Base-by-base conservation (phyloP, 768 basidiomycete species). In the Mycena leptocephala region DNA sequence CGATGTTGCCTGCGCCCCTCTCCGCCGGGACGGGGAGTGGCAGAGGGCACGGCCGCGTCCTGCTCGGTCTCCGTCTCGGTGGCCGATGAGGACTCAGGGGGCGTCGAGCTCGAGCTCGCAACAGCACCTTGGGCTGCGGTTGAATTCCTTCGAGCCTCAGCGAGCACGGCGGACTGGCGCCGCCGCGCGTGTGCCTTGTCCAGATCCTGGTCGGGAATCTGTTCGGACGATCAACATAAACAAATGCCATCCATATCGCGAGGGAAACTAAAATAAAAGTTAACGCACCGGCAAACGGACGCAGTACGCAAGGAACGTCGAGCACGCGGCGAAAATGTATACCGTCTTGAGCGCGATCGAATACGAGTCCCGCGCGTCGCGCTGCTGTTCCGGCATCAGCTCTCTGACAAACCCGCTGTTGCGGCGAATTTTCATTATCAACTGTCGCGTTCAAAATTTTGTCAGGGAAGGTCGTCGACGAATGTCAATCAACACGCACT, bases 391-490 rank as follows among this genome's bases (percentile, higher is more conserved):
- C 0, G 88, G 89, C 1, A 90, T 89, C 3, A 95, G 87, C 3
- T 80, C 83, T 1, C 83, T 83, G 9, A 95, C 88, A 7, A 93
- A 82, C 8, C 87, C 88, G 1, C 93, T 88, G 2, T 92, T 92
- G 72, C 92, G 92, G 2, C 93, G 88, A 67, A 95, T 94, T 63
- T 86, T 86, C 59, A 78, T 86, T 69, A 95, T 92, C 30, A 92
- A 80, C 92, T 94, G 74, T 20, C 18, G 18, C 75, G 48, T 46
- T 37, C 7, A 6, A 18, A 9, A 35, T 48, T 14, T 33, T 28
- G 13, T 39, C 26, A n/a, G 37, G 30, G 1, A 65, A 28, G 91
- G 92, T 75, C 87, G 46, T 89, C 89, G 3, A 28, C 24, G 92
- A 86, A 77, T 89, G 86, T 14, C 88, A 89, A 1, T 82, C 4